Percentiles rank a stretch among this genome's conserved stretches.
Evolutionary conservation across 2,329 filamentous ascomycete species (phyloP).

Genomic region (Monilinia vaccinii-corymbosi): DNA sequence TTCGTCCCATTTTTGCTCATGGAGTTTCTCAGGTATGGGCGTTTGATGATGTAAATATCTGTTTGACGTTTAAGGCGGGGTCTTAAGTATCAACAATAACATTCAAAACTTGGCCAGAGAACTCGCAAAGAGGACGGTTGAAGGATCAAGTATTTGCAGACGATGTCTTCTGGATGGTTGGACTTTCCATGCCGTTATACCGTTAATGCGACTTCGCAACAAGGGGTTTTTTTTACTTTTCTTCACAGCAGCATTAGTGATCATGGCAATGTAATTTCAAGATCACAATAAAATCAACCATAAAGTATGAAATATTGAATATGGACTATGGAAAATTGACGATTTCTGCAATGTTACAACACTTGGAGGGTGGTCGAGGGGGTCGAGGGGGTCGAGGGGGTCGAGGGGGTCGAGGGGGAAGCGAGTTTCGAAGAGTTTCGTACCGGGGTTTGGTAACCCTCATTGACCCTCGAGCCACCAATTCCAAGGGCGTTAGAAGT

Average conservation of each 20-base stretch:
- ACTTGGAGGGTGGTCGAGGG: background rate
- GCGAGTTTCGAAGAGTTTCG: conserved; percentile 11
- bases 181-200: background rate
- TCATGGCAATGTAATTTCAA: background rate
- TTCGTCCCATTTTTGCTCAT: conserved; percentile 28
- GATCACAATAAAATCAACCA: background rate
- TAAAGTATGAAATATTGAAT: background rate
- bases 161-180: background rate
- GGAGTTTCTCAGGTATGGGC: conserved; percentile 26
- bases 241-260: background rate
- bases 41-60: conserved; percentile 19
- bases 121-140: background rate
- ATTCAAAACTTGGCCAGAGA: background rate
- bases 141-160: background rate
- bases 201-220: background rate
- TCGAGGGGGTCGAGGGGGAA: conserved; percentile 5
- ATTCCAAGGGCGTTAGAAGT: background rate
- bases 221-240: background rate
- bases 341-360: conserved; percentile 11
- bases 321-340: conserved; percentile 12
- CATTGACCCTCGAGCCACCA: conserved; percentile 6
- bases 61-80: conserved; percentile 23
- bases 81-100: conserved; percentile 9
- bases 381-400: conserved; percentile 4
- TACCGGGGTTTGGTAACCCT: conserved; percentile 2